phyloP scores from a whole-genome alignment of 192 early-diverging fungal genomes.

The Podila epigama region DNA sequence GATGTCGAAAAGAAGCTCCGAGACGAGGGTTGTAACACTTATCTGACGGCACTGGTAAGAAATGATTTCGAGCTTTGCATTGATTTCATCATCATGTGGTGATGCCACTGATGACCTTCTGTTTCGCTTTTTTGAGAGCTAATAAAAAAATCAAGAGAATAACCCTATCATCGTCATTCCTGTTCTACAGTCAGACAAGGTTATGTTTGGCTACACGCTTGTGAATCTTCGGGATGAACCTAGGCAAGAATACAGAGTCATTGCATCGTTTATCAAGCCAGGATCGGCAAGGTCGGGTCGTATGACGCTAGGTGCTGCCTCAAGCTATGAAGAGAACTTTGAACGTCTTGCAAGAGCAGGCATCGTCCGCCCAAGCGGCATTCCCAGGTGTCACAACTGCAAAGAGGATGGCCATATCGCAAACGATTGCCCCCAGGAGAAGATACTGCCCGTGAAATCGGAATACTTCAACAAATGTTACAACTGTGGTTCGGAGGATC shows the following conservation, averaged over 20 bases:
- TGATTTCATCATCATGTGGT: not conserved
- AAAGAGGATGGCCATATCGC: slow-evolving; percentile 57
- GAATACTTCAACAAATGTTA: slow-evolving; percentile 52
- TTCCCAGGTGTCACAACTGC: slow-evolving; percentile 58
- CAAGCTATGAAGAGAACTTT: slow-evolving; percentile 33
- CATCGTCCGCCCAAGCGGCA: slow-evolving; percentile 30
- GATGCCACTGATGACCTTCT: not conserved
- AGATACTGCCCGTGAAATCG: slow-evolving; percentile 14
- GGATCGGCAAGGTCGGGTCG: slow-evolving; percentile 31
- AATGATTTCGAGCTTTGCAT: not conserved
- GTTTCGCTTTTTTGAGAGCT: not conserved
- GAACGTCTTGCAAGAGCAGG: slow-evolving; percentile 11
- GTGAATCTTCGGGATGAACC: slow-evolving; percentile 30
- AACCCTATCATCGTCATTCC: not conserved
- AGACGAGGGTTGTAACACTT: slow-evolving; percentile 34
- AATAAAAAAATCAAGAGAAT: too few species aligned
- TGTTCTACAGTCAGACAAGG: slow-evolving; percentile 7
- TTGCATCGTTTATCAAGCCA: slow-evolving; percentile 35
- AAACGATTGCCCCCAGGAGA: slow-evolving; percentile 49
- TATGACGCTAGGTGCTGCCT: slow-evolving; percentile 27
- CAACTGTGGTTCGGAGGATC: slow-evolving; percentile 53
- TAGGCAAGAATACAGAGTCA: slow-evolving; percentile 22
- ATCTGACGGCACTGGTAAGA: slow-evolving; percentile 22
- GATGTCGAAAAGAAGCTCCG: slow-evolving; percentile 30
- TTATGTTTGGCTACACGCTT: slow-evolving; percentile 42